Conservation (phyloP, 2,329 filamentous ascomycete species). For the Sarocladiaceae sp. region DNA sequence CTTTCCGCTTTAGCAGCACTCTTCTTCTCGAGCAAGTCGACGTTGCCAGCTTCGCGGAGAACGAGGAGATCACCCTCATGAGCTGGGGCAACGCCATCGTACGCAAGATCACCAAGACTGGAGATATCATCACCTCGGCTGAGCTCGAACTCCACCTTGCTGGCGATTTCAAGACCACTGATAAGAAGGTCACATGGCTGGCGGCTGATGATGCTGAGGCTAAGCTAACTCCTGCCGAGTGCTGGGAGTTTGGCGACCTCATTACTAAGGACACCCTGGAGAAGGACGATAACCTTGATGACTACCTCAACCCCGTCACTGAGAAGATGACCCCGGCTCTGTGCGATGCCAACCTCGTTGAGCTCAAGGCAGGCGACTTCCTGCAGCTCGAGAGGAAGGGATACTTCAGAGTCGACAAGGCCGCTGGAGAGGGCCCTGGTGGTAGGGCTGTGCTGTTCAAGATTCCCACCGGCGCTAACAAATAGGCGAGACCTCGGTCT, state of each 20-base stretch:
- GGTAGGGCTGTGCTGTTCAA: constrained; percentile 44
- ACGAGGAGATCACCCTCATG: constrained; percentile 94
- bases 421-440: constrained; percentile 37
- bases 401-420: constrained; percentile 79
- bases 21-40: constrained; percentile 84
- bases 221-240: constrained; percentile 69
- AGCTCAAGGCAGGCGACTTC: constrained; percentile 80
- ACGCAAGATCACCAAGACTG: constrained; percentile 27
- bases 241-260: constrained; percentile 92
- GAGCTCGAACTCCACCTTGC: constrained; percentile 83
- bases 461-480: constrained; percentile 49
- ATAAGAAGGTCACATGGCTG: constrained; percentile 96
- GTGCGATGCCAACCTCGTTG: constrained; percentile 73
- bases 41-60: constrained; percentile 69
- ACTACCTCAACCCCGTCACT: constrained; percentile 72
- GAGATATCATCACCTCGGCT: constrained; percentile 57
- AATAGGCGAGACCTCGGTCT: background rate
- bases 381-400: constrained; percentile 94
- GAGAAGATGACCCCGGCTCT: constrained; percentile 67
- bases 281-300: constrained; percentile 78
- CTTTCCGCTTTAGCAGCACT: constrained; percentile 69
- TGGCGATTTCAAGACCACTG: constrained; percentile 89
- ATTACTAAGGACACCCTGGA: constrained; percentile 93
- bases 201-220: constrained; percentile 68
- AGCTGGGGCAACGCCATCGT: constrained; percentile 60